Base-by-base conservation (phyloP, 2,329 filamentous ascomycete species). In the Fusarium camptoceras region DNA sequence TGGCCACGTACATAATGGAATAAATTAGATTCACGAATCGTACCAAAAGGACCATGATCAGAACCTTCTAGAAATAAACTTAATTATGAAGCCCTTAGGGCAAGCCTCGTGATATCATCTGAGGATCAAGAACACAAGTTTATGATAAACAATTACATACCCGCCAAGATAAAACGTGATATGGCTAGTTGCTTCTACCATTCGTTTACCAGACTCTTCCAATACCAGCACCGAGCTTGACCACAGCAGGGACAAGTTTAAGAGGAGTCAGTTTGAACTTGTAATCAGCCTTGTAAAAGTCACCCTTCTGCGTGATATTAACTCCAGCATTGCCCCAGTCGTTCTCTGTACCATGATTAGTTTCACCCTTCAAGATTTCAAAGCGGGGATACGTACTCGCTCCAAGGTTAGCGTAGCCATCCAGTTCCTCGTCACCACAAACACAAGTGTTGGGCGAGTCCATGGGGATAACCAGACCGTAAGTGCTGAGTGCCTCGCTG, bases 401-500 rank as follows among this genome's bases (percentile, higher is more conserved):
- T 25, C 85, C 86, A 18, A 87, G 76, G 63, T 87, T 88, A 6
- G 84, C 85, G 72, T 80, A 88, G 0, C 85, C 85, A 67, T 87
- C 85, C 27, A 87, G 77, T 72, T 87, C 85, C 68, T 82, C 82
- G 49, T 88, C 86, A 2, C 85, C 86, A 14, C 84, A 85, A 2
- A 81, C 79, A 62, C 81, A 83, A 1, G 84, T 87, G 62, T 88
- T 88, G 0, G 86, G 86, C 44, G 82, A 84, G 63, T 87, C 86
- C 47, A 82, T 78, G 0, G 86, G 86, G n/a, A 88, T 84, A 3
- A 87, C 86, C 0, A 87, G 77, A 0, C 86, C 85, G 54, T 87
- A 86, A 1, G 86, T 87, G 68, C 81, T 85, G 25, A 87, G 73
- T 0, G 86, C 84, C 64, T 85, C 84, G 16, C 76, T 76, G 0